These are phyloP conservation scores for Neonectria coccinea DNA, from an alignment of 2,329 filamentous ascomycete species.

Conservation along the genomic window DNA sequence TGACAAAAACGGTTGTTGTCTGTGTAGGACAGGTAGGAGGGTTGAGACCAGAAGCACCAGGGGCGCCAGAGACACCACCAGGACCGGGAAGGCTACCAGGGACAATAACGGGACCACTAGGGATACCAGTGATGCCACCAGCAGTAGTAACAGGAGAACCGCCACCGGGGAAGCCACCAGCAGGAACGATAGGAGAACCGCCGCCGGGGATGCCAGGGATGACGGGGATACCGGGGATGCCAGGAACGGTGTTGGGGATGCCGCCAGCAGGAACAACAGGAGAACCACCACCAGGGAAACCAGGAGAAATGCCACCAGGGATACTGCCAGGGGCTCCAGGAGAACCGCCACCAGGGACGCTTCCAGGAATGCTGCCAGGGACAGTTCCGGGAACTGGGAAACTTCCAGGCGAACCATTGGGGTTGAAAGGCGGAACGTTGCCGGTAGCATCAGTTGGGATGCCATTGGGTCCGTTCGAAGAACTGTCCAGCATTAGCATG, in stretches of 20 bases:
- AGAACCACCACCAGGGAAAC: constrained; percentile 9
- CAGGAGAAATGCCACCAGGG: not conserved
- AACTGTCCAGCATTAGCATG: constrained; percentile 32
- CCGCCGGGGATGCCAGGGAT: constrained; percentile 22
- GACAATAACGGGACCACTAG: constrained; percentile 9
- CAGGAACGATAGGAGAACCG: constrained; percentile 10
- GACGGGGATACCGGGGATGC: constrained; percentile 12
- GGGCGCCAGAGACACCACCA: constrained; percentile 29
- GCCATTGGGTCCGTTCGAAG: constrained; percentile 27
- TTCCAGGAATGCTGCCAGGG: constrained; percentile 32
- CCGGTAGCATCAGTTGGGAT: constrained; percentile 26
- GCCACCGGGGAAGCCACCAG: constrained; percentile 20
- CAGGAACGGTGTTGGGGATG: constrained; percentile 20
- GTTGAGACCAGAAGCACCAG: constrained; percentile 26
- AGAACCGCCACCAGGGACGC: constrained; percentile 22
- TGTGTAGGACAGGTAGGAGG: constrained; percentile 54
- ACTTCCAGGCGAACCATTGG: constrained; percentile 31
- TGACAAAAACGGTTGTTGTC: constrained; percentile 61
- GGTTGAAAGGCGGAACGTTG: constrained; percentile 29
- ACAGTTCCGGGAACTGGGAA: constrained; percentile 30
- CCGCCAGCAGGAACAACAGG: constrained; percentile 13
- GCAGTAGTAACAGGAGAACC: constrained; percentile 5
- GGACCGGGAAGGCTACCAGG: constrained; percentile 18
- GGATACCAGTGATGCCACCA: constrained; percentile 14
- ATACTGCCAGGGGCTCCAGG: constrained; percentile 29